Percentiles rank a stretch among this genome's conserved stretches.
Conservation (phyloP, 2,329 filamentous ascomycete genomes). For the Neofusicoccum sp. region DNA sequence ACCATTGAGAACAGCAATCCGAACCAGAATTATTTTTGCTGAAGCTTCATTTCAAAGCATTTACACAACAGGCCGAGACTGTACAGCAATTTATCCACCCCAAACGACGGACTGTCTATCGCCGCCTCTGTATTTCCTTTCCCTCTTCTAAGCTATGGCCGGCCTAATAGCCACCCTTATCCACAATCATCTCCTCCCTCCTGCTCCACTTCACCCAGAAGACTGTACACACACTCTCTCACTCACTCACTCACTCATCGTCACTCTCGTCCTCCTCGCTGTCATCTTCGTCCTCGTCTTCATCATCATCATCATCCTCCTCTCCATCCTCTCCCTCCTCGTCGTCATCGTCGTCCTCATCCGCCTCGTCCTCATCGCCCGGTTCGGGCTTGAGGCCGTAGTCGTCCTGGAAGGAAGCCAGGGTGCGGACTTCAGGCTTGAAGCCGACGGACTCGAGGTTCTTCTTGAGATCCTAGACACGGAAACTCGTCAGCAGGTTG, state of each 20-base stretch:
- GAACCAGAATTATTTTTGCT: too few species aligned
- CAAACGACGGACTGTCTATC: too few species aligned
- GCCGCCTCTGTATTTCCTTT: too few species aligned
- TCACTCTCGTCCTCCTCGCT: conserved; percentile 11
- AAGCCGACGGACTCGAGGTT: conserved; percentile 78
- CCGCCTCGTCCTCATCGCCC: conserved; percentile 61
- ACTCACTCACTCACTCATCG: neutral
- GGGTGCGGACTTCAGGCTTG: conserved; percentile 70
- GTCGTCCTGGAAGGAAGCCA: conserved; percentile 84
- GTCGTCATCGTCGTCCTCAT: conserved; percentile 61
- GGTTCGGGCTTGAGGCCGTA: conserved; percentile 75
- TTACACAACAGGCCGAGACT: too few species aligned
- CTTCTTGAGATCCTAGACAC: conserved; percentile 67
- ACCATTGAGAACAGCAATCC: too few species aligned
- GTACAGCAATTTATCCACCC: too few species aligned
- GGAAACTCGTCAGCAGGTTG: neutral
- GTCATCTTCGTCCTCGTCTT: conserved; percentile 25
- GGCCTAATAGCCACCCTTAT: too few species aligned
- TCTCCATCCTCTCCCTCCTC: conserved; percentile 53
- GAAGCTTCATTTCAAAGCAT: too few species aligned
- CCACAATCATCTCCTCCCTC: too few species aligned
- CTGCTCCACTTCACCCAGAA: too few species aligned
- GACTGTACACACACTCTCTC: neutral
- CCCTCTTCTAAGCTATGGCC: too few species aligned
- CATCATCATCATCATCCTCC: conserved; percentile 43